These are phyloP conservation scores for Rhododendron griersonianum DNA, from an alignment of 148 eudicot genomes.

Conservation along the genomic window DNA sequence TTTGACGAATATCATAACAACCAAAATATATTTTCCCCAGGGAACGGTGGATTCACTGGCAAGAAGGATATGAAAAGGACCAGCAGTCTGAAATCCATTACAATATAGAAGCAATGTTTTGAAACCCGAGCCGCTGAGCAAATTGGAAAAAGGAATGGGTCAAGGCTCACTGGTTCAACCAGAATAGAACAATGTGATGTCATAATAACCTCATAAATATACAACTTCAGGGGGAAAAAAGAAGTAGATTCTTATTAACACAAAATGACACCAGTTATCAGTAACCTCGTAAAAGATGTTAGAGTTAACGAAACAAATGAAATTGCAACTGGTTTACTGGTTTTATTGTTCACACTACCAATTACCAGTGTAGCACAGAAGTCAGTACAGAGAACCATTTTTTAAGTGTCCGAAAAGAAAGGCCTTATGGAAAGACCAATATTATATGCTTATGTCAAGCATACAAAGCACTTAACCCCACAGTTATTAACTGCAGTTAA, in stretches of 20 bases:
- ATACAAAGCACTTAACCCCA: not conserved
- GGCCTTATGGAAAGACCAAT: not conserved
- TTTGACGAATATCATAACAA: not conserved
- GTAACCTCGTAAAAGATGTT: not conserved
- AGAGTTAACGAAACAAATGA: not conserved
- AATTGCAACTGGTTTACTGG: not conserved
- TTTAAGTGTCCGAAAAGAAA: not conserved
- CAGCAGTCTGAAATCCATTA: not conserved
- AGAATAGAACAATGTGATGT: not conserved
- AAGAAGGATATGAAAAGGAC: not conserved
- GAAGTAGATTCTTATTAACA: not conserved
- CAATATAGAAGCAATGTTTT: not conserved
- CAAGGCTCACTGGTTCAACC: not conserved
- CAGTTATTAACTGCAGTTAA: not conserved
- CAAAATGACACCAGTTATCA: not conserved
- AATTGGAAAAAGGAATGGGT: not conserved
- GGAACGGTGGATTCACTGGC: not conserved
- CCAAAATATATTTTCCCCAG: not conserved
- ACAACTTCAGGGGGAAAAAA: not conserved
- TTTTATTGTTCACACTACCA: not conserved
- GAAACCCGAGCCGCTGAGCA: not conserved
- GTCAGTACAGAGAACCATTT: not conserved
- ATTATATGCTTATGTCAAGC: constrained; percentile 1
- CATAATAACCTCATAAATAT: not conserved
- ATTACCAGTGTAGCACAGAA: not conserved